These are phyloP conservation scores for Flagelloscypha sp. DNA, from an alignment of 768 basidiomycete species.

Conservation along the genomic window DNA sequence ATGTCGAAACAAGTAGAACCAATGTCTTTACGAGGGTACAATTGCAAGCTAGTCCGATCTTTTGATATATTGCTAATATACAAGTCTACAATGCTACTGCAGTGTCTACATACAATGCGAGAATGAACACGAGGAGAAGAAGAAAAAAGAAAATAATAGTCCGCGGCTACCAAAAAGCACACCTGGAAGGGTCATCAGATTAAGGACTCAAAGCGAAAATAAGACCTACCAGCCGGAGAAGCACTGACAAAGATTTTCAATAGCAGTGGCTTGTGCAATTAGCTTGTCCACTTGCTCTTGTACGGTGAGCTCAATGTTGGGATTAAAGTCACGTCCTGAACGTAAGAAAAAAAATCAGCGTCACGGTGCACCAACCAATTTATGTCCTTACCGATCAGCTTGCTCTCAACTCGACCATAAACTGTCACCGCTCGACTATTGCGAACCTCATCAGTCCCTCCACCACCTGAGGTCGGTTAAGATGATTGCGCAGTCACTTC, in stretches of 20 bases:
- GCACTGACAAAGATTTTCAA: constrained; percentile 95
- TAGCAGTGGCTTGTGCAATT: constrained; percentile 85
- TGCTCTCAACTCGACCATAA: constrained; percentile 91
- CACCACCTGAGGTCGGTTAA: constrained; percentile 38
- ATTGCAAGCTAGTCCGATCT: too few species aligned
- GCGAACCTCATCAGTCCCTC: constrained; percentile 73
- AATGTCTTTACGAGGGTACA: too few species aligned
- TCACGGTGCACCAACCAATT: not conserved
- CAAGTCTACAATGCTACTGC: too few species aligned
- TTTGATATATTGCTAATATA: too few species aligned
- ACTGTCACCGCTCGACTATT: constrained; percentile 88
- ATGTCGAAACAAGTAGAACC: too few species aligned
- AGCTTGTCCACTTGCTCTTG: constrained; percentile 83
- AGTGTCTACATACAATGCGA: too few species aligned
- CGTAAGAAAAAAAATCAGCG: not conserved
- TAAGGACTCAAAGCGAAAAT: not conserved
- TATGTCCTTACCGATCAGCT: constrained; percentile 67
- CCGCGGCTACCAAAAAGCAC: constrained; percentile 83
- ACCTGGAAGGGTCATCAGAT: constrained; percentile 27
- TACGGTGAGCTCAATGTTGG: constrained; percentile 66
- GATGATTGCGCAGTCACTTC: not conserved
- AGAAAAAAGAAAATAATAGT: too few species aligned
- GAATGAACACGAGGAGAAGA: too few species aligned
- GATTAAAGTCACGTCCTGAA: constrained; percentile 88
- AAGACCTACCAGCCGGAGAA: constrained; percentile 82